Conservation (phyloP, 768 basidiomycete genomes). For the Boletus tylopilopsis region DNA sequence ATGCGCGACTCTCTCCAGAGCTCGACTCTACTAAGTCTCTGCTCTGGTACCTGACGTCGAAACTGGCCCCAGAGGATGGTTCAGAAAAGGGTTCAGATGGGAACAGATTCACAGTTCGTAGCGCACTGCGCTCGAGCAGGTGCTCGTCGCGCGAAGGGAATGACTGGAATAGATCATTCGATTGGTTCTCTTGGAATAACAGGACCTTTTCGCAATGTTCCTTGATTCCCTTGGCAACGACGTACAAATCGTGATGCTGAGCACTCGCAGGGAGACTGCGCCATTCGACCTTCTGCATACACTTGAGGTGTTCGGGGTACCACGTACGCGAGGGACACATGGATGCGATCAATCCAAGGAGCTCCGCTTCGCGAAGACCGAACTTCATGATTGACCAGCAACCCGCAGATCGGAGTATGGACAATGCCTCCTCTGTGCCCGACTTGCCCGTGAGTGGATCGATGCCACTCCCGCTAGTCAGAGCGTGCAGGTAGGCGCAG, state of each 20-base stretch:
- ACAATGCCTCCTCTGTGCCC: constrained; percentile 43
- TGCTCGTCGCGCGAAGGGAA: constrained; percentile 9
- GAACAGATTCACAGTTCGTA: constrained; percentile 13
- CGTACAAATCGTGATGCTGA: constrained; percentile 29
- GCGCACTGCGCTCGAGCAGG: constrained; percentile 18
- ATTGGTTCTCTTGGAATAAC: constrained; percentile 5
- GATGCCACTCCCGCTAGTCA: constrained; percentile 35
- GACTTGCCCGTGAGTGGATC: constrained; percentile 43
- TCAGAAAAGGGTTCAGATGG: constrained; percentile 11
- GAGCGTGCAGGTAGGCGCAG: constrained; percentile 42
- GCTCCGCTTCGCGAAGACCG: constrained; percentile 21
- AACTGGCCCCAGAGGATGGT: neutral
- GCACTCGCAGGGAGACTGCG: constrained; percentile 15
- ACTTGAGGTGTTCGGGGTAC: constrained; percentile 30
- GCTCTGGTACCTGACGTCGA: constrained; percentile 10
- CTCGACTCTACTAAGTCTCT: constrained; percentile 5
- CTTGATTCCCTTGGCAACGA: constrained; percentile 25
- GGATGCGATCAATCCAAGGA: constrained; percentile 33
- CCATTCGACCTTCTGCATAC: constrained; percentile 15
- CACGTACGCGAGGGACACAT: constrained; percentile 37
- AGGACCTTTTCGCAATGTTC: constrained; percentile 20
- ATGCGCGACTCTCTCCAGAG: constrained; percentile 15
- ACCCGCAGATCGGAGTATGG: constrained; percentile 35
- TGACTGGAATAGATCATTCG: neutral
- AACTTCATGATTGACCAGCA: constrained; percentile 41